Percentiles rank a stretch among this genome's conserved stretches.
Evolutionary conservation across 2,329 filamentous ascomycete species (phyloP).

Genomic region (Fusarium decemcellulare): DNA sequence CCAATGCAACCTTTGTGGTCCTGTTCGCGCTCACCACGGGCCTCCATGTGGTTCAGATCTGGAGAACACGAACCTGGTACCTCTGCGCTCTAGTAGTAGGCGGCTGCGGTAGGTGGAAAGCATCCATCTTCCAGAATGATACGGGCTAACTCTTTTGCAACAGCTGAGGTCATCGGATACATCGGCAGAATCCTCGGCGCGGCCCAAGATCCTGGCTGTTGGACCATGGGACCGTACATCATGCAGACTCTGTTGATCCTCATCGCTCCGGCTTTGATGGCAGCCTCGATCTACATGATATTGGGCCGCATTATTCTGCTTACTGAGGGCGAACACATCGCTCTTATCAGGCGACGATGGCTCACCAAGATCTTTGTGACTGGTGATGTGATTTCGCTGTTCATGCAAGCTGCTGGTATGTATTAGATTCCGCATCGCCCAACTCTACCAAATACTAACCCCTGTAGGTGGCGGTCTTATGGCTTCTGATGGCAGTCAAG

Average conservation of each 20-base stretch:
- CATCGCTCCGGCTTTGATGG: conserved; percentile 58
- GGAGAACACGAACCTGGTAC: not conserved
- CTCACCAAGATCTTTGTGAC: conserved; percentile 65
- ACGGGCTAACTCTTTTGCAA: not conserved
- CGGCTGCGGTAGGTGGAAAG: not conserved
- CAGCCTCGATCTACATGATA: conserved; percentile 62
- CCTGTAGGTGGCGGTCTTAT: conserved; percentile 33
- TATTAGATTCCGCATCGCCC: too few relatives aligned
- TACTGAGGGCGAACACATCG: conserved; percentile 53
- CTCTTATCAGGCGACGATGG: conserved; percentile 57
- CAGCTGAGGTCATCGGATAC: conserved; percentile 54
- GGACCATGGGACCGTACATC: conserved; percentile 52
- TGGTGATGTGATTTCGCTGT: conserved; percentile 62
- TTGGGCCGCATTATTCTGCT: conserved; percentile 57
- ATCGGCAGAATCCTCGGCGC: conserved; percentile 61
- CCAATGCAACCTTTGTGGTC: not conserved
- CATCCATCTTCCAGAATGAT: not conserved
- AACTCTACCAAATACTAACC: not conserved
- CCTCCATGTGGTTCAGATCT: not conserved
- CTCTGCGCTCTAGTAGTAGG: not conserved
- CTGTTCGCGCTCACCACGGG: not conserved
- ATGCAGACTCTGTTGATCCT: conserved; percentile 54
- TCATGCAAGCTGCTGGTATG: conserved; percentile 36
- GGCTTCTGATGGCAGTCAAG: conserved; percentile 6
- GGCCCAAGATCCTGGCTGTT: conserved; percentile 52